Evolutionary conservation across 2,329 filamentous ascomycete genomes (phyloP).

Genomic region (Aureobasidium lini): DNA sequence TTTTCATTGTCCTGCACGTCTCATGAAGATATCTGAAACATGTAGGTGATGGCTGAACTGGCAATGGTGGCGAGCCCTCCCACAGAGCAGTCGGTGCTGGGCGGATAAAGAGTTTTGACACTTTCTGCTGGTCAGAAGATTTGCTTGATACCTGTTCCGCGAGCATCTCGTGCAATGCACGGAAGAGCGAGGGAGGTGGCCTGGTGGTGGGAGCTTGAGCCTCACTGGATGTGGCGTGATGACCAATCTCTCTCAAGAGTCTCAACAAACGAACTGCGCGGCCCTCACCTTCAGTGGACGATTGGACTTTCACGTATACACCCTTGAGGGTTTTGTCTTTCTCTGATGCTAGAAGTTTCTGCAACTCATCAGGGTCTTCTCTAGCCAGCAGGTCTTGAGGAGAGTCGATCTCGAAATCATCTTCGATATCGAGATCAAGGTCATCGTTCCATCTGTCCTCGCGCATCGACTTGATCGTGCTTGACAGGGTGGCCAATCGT

Average conservation of each 20-base stretch:
- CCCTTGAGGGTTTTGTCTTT: conserved; percentile 49
- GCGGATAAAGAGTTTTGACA: conserved; percentile 13
- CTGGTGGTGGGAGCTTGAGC: conserved; percentile 16
- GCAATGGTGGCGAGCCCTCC: conserved; percentile 70
- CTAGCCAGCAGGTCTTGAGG: conserved; percentile 58
- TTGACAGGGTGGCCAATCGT: conserved; percentile 60
- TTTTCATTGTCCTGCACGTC: conserved; percentile 60
- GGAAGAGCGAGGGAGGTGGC: conserved; percentile 56
- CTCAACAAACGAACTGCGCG: conserved; percentile 60
- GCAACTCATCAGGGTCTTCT: conserved; percentile 60
- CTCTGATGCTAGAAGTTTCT: conserved; percentile 26
- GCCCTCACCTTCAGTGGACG: conserved; percentile 29
- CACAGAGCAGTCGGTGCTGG: conserved; percentile 63
- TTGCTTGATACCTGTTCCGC: conserved; percentile 43
- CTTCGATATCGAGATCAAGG: conserved; percentile 56
- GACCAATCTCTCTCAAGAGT: conserved; percentile 65
- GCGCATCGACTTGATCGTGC: conserved; percentile 57
- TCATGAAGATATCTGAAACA: conserved; percentile 64
- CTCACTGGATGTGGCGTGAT: conserved; percentile 46
- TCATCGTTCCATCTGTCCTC: conserved; percentile 70
- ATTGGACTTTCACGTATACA: conserved; percentile 42
- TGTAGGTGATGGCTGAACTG: conserved; percentile 68
- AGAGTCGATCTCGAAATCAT: conserved; percentile 57
- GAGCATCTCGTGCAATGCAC: conserved; percentile 56
- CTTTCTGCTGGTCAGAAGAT: neutral